These are phyloP conservation scores for Microdochium trichocladiopsis DNA, from an alignment of 2,329 filamentous ascomycete genomes.

Conservation along the genomic window DNA sequence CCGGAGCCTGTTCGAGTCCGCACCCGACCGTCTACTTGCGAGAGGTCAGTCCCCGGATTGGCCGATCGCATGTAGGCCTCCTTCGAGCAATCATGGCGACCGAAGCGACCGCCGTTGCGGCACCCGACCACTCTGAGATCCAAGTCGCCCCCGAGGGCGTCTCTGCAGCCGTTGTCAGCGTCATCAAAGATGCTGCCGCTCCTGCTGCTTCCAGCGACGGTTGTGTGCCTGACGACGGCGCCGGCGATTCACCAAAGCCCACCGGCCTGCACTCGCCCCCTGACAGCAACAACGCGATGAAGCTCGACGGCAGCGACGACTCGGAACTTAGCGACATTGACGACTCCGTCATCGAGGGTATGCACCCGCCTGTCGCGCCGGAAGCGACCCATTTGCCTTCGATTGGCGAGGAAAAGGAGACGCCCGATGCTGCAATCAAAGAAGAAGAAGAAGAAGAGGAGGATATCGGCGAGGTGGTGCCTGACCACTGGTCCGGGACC, in stretches of 20 bases:
- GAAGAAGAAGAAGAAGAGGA: slow-evolving; percentile 38
- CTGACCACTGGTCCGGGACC: slow-evolving; percentile 84
- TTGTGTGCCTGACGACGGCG: slow-evolving; percentile 11
- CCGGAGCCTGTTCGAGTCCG: not conserved
- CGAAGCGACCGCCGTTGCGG: slow-evolving; percentile 43
- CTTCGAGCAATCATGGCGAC: slow-evolving; percentile 40
- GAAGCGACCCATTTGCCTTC: slow-evolving; percentile 3
- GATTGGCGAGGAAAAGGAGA: slow-evolving; percentile 7
- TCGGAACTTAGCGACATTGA: slow-evolving; percentile 63
- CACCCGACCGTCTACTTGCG: not conserved
- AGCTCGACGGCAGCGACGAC: slow-evolving; percentile 50
- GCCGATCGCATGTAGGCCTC: slow-evolving; percentile 34
- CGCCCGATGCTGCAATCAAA: slow-evolving; percentile 3
- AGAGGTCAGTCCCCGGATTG: not conserved
- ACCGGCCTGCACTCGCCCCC: slow-evolving; percentile 55
- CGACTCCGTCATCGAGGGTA: slow-evolving; percentile 21
- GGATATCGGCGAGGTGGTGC: slow-evolving; percentile 71
- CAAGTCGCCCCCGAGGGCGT: slow-evolving; percentile 7
- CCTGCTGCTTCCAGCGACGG: slow-evolving; percentile 14
- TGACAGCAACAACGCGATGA: slow-evolving; percentile 54
- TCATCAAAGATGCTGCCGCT: not conserved
- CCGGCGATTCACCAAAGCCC: slow-evolving; percentile 29
- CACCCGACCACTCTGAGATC: slow-evolving; percentile 21
- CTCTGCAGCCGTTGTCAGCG: slow-evolving; percentile 4
- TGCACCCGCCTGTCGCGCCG: slow-evolving; percentile 4